Evolutionary conservation across 139 green algal genomes (phyloP).

Genomic region (Pycnococcus provasolii): DNA sequence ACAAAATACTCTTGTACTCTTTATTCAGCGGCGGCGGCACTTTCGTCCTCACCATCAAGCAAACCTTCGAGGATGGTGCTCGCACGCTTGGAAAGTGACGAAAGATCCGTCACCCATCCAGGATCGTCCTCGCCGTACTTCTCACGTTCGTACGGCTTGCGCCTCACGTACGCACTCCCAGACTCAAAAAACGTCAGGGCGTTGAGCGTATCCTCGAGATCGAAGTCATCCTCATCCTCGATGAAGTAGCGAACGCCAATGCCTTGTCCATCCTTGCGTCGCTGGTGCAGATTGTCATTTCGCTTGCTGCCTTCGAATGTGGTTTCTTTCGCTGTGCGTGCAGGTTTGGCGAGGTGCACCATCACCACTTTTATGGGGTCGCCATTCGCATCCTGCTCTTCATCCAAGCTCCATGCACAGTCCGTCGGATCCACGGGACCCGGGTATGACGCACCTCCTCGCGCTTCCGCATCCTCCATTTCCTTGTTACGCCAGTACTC

Average conservation of each 20-base stretch:
- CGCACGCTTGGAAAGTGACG: too few species aligned
- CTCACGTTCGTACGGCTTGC: conserved; percentile 42
- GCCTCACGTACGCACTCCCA: conserved; percentile 32
- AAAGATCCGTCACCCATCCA: too few species aligned
- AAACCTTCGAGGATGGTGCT: too few species aligned
- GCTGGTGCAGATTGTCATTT: conserved; percentile 38
- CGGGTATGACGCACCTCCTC: not conserved
- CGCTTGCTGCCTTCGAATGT: conserved; percentile 51
- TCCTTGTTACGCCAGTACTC: conserved; percentile 47
- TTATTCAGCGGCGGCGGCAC: too few species aligned
- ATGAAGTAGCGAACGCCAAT: conserved; percentile 53
- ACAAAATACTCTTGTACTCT: too few species aligned
- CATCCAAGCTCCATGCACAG: conserved; percentile 47
- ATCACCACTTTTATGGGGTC: conserved; percentile 35
- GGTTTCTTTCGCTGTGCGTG: conserved; percentile 41
- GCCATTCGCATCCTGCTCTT: conserved; percentile 24
- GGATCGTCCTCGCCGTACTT: not conserved
- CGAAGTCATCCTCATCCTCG: conserved; percentile 59
- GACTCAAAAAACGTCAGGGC: conserved; percentile 42
- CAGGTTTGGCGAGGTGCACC: conserved; percentile 39
- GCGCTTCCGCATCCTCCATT: conserved; percentile 30
- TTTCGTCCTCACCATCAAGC: too few species aligned
- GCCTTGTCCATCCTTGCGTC: conserved; percentile 15
- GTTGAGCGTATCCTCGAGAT: conserved; percentile 44
- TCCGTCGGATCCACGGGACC: conserved; percentile 29